Evolutionary conservation across 768 basidiomycete genomes (phyloP), one percentile per base, ranked within the genome.

Genomic region (Lenzites betulinus): DNA sequence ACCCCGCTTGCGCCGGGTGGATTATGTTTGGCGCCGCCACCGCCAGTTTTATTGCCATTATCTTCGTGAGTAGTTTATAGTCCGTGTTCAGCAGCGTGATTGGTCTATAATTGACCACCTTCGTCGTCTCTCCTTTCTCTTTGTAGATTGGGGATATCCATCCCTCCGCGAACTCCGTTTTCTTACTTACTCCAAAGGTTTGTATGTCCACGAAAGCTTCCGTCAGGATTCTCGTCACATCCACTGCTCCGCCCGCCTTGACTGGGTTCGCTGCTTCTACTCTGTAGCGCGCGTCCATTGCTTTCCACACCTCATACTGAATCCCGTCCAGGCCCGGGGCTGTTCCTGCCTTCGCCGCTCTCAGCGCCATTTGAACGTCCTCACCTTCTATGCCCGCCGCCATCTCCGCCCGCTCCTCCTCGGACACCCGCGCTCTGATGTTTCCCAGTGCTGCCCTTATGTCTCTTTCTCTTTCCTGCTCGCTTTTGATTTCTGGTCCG

Each of bases 61-160:
- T n/a, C 46, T 72, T 71, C 0, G 69, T 77, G 26, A 76, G 46
- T 0, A 74, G 28, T 47, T 76, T 76, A 11, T 77, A 76, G 50
- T 75, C 71, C 0, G 70, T 65, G 47, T 77, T 75, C 0, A 76
- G 53, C 0, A 68, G 51, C 4, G 67, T 68, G 7, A 68, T 68
- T 1, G 67, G 67, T 13, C 64, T 43, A 43, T 65, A 65, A 22
- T 62, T 62, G 3, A 30, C 58, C 5, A 65, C 52, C 8, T 47
- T 28, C 15, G 25, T 26, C 26, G 13, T 26, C 8, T 59, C 48
- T 9, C 30, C 38, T 16, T 42, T 22, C 28, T 64, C 62, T 38
- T 81, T 81, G 53, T 75, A 80, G 0, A 81, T 23, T 0, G 74
- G 77, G 66, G 75, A 67, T 62, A 74, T 70, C 65, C 66, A 69